phyloP scores from a whole-genome alignment of 192 early-diverging fungal genomes.

The Linnemannia elongata region DNA sequence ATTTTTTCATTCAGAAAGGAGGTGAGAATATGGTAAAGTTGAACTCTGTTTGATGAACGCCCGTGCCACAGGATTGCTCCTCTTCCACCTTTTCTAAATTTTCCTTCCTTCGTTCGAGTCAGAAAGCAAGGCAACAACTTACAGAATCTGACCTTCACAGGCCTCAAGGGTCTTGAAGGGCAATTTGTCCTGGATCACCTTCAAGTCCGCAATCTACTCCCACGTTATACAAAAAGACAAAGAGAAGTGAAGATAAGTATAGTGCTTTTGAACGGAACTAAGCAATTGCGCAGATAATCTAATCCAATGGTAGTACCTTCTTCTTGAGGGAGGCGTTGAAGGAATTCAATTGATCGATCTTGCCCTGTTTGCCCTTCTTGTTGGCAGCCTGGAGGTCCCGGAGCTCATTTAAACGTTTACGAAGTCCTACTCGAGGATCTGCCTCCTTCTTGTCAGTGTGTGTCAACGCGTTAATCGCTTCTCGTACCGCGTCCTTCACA shows the following conservation, averaged over 20 bases:
- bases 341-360: constrained; percentile 75
- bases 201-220: constrained; percentile 61
- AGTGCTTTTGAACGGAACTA: neutral
- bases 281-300: neutral
- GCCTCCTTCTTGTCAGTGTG: constrained; percentile 2
- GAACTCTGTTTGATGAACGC: neutral
- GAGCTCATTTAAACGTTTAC: constrained; percentile 70
- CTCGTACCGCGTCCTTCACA: constrained; percentile 10
- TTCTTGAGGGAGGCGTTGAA: constrained; percentile 79
- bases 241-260: neutral
- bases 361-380: constrained; percentile 71
- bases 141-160: constrained; percentile 79
- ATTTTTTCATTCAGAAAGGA: neutral
- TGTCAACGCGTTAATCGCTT: neutral
- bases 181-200: constrained; percentile 77
- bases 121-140: constrained; percentile 18
- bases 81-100: neutral
- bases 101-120: neutral
- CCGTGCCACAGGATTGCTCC: constrained; percentile 14
- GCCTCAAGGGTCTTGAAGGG: constrained; percentile 82
- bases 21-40: neutral
- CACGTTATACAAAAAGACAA: neutral
- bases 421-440: constrained; percentile 34
- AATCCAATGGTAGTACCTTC: constrained; percentile 63
- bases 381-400: constrained; percentile 75